These are phyloP conservation scores for Bolboschoenus planiculmis DNA, from an alignment of 176 grass and related monocot species.

Conservation along the genomic window DNA sequence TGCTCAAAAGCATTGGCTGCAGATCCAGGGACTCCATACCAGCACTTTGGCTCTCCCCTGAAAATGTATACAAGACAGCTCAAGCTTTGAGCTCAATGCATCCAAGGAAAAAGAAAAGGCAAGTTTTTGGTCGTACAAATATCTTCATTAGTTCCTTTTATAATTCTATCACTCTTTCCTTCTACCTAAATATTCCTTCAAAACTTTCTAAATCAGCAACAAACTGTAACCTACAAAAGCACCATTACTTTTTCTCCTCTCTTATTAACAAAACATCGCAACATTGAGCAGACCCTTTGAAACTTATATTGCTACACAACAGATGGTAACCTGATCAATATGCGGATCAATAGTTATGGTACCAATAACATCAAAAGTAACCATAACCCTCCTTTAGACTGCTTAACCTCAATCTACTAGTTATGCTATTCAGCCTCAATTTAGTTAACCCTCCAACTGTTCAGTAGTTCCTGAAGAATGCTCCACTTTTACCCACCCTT, in stretches of 20 bases:
- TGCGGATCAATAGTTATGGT: neutral
- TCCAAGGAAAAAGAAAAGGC: neutral
- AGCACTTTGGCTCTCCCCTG: conserved; percentile 92
- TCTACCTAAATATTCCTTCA: neutral
- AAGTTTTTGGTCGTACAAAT: conserved; percentile 13
- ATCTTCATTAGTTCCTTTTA: neutral
- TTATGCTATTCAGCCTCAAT: neutral
- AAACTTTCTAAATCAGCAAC: neutral
- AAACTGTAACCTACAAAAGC: neutral
- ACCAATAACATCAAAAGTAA: neutral
- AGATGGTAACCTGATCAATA: neutral
- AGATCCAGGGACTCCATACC: conserved; percentile 90
- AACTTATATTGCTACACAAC: neutral
- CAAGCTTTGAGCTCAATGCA: neutral
- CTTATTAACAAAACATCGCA: neutral
- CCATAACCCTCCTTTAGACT: neutral
- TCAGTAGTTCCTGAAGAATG: neutral
- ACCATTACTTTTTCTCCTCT: neutral
- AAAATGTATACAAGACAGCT: conserved; percentile 39
- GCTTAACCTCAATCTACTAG: neutral
- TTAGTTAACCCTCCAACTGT: neutral
- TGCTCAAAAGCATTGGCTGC: conserved; percentile 83
- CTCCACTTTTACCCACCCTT: neutral
- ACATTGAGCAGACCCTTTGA: neutral
- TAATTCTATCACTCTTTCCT: neutral